Percentiles rank a stretch among this genome's conserved stretches.
Conservation (phyloP, 441 rosid species). For the Corymbia calophylla region DNA sequence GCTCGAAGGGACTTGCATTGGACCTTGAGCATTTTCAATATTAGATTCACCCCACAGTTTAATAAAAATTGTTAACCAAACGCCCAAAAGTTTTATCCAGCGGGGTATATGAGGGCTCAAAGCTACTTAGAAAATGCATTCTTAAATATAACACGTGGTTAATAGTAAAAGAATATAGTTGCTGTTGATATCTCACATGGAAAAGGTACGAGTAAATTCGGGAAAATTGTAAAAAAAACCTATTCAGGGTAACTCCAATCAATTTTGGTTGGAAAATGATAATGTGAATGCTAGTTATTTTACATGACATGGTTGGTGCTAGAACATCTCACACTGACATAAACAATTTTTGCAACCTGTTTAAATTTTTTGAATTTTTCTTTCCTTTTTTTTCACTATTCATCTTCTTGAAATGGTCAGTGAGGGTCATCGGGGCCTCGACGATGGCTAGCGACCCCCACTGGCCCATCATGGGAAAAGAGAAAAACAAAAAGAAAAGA, state of each 20-base stretch:
- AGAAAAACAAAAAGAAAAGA: too few relatives aligned
- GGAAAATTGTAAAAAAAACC: too few relatives aligned
- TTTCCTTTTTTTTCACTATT: neutral
- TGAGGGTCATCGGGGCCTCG: neutral
- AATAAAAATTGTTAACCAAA: too few relatives aligned
- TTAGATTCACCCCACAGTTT: too few relatives aligned
- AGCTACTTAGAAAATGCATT: neutral
- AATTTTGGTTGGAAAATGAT: neutral
- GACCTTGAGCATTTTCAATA: neutral
- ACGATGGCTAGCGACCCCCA: neutral
- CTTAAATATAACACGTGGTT: neutral
- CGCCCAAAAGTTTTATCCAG: too few relatives aligned
- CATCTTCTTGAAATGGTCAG: neutral
- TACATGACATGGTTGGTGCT: neutral
- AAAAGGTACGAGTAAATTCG: neutral
- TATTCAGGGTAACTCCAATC: neutral
- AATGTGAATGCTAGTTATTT: rapidly evolving
- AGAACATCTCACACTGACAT: too few relatives aligned
- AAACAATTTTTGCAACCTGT: too few relatives aligned
- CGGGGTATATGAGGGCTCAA: neutral
- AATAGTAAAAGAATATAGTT: neutral
- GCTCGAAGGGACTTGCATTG: neutral
- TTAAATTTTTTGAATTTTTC: too few relatives aligned
- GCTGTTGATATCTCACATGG: neutral
- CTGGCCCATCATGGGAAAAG: neutral